These are phyloP conservation scores for Phytophthora litchii DNA, from an alignment of 352 stramenopile species.

Conservation along the genomic window DNA sequence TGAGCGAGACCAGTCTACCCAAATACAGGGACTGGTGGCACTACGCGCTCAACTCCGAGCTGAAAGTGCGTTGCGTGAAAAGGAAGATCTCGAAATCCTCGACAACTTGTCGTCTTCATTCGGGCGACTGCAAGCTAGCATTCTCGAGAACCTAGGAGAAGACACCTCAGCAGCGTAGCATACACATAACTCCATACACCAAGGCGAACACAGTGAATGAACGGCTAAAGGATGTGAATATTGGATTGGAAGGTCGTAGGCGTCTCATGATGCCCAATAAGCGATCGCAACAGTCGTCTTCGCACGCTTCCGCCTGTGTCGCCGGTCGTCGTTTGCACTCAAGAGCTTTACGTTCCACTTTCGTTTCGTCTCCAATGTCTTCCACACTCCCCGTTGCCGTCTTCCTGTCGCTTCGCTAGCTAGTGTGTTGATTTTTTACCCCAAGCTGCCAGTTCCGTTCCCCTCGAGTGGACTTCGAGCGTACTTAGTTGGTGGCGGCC, in stretches of 20 bases:
- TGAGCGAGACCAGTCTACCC: slow-evolving; percentile 50
- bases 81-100: slow-evolving; percentile 80
- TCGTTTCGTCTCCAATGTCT: slow-evolving; percentile 24
- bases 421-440: slow-evolving; percentile 41
- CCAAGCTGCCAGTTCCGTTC: slow-evolving; percentile 43
- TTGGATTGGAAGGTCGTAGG: slow-evolving; percentile 46
- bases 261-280: slow-evolving; percentile 22
- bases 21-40: slow-evolving; percentile 57
- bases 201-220: slow-evolving; percentile 15
- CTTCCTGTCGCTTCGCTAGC: slow-evolving; percentile 42
- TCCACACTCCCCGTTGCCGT: slow-evolving; percentile 30
- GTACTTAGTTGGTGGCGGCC: slow-evolving; percentile 88
- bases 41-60: slow-evolving; percentile 58
- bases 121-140: slow-evolving; percentile 75
- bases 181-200: background rate
- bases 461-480: slow-evolving; percentile 18
- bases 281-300: slow-evolving; percentile 10
- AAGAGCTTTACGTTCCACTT: slow-evolving; percentile 23
- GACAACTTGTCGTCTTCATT: slow-evolving; percentile 84
- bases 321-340: slow-evolving; percentile 8
- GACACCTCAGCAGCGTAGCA: slow-evolving; percentile 20
- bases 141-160: slow-evolving; percentile 84
- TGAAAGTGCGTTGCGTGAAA: slow-evolving; percentile 54
- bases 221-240: slow-evolving; percentile 48
- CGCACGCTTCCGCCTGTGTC: slow-evolving; percentile 27